A percentile compares a stretch with the other conserved stretches of the same genome.
Evolutionary conservation across 2,329 filamentous ascomycete genomes (phyloP).

Genomic region (Neurospora sp.): DNA sequence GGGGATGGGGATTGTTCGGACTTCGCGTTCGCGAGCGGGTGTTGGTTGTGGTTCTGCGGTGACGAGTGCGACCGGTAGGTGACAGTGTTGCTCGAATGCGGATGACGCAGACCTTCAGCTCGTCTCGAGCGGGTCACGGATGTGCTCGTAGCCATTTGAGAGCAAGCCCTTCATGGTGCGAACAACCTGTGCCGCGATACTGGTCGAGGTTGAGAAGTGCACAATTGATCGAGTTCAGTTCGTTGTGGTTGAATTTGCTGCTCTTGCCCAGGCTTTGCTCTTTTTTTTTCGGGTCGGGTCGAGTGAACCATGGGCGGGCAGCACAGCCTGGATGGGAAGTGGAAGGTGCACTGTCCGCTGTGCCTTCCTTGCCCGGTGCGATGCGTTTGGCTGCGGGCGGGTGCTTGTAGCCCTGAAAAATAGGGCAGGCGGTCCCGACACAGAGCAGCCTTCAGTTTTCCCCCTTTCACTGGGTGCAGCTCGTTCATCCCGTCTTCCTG

Average conservation of each 20-base stretch:
- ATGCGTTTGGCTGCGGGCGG: not conserved
- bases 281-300: not conserved
- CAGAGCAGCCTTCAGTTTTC: not conserved
- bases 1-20: conserved; percentile 20
- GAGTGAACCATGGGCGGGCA: not conserved
- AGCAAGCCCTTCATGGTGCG: conserved; percentile 9
- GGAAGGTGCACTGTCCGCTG: not conserved
- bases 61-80: conserved; percentile 8
- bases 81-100: conserved; percentile 22
- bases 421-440: not conserved
- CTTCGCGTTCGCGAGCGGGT: conserved; percentile 21
- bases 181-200: not conserved
- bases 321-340: not conserved
- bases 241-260: not conserved
- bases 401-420: not conserved
- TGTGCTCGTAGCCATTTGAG: conserved; percentile 31
- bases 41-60: conserved; percentile 13
- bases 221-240: conserved; percentile 2
- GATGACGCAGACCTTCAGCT: conserved; percentile 34
- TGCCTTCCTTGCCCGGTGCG: not conserved
- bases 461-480: not conserved
- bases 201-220: not conserved
- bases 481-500: not conserved
- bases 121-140: conserved; percentile 42
- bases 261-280: not conserved